phyloP scores from a whole-genome alignment of 73 alveolate species.

The Tetrahymena thermophila region DNA sequence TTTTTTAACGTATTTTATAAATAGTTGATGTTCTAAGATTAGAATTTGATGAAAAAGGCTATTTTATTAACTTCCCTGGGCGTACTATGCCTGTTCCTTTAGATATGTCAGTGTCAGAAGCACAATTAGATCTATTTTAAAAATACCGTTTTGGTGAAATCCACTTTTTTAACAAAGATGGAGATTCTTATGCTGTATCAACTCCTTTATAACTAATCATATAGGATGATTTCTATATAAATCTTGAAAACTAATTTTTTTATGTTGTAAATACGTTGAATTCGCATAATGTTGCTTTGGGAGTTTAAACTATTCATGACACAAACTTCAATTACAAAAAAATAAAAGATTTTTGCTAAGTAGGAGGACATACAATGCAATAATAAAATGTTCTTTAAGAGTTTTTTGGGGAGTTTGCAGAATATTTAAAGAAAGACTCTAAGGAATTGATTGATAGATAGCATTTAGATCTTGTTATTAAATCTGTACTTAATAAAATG shows the following conservation, averaged over 20 bases:
- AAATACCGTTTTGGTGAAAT: not conserved
- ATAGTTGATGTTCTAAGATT: not conserved
- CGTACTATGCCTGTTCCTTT: not conserved
- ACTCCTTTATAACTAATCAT: slow-evolving; percentile 20
- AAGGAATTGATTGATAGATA: not conserved
- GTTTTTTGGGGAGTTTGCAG: not conserved
- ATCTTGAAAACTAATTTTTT: slow-evolving; percentile 1
- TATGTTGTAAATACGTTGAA: slow-evolving; percentile 14
- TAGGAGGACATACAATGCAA: slow-evolving; percentile 15
- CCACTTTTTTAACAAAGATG: not conserved
- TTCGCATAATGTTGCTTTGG: slow-evolving; percentile 19
- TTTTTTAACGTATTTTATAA: not conserved
- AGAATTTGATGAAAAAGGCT: not conserved
- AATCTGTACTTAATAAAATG: slow-evolving; percentile 5
- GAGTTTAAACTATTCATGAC: slow-evolving; percentile 8
- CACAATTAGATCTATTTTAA: not conserved
- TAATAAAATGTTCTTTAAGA: not conserved
- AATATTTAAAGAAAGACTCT: not conserved
- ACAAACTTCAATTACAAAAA: slow-evolving; percentile 13
- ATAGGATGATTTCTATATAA: slow-evolving; percentile 17
- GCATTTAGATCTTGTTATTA: not conserved
- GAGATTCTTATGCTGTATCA: slow-evolving; percentile 14
- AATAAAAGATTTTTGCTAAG: slow-evolving; percentile 7
- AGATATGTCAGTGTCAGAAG: not conserved
- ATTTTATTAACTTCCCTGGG: not conserved